These are phyloP conservation scores for Chlorencoelia australis DNA, from an alignment of 2,329 filamentous ascomycete genomes.

Conservation along the genomic window DNA sequence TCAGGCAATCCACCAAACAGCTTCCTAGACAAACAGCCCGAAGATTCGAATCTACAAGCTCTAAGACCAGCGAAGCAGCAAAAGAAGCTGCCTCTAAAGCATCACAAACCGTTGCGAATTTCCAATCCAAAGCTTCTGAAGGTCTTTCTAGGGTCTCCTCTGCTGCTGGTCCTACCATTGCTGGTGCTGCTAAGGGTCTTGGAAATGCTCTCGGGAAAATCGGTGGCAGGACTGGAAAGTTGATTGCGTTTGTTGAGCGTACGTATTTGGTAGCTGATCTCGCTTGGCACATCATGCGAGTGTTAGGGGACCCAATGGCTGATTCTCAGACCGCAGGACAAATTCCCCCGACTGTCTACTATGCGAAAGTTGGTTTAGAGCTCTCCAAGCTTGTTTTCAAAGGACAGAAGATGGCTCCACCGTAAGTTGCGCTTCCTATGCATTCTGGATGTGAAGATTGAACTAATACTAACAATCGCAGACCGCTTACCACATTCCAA, in stretches of 20 bases:
- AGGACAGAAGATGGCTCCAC: constrained; percentile 84
- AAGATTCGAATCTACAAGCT: constrained; percentile 50
- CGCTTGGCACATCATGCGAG: constrained; percentile 4
- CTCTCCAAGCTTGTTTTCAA: constrained; percentile 79
- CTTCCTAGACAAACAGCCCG: constrained; percentile 18
- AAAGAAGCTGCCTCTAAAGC: constrained; percentile 35
- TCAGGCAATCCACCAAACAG: constrained; percentile 24
- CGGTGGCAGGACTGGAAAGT: constrained; percentile 72
- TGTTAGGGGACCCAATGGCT: constrained; percentile 17
- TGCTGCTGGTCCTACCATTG: constrained; percentile 68
- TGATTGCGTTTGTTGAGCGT: constrained; percentile 81
- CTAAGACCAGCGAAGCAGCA: constrained; percentile 36
- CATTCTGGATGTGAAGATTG: neutral
- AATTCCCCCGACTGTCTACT: constrained; percentile 82
- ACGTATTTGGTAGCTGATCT: constrained; percentile 33
- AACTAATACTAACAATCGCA: constrained; percentile 29
- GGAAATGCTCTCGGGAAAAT: constrained; percentile 60
- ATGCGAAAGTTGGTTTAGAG: constrained; percentile 81
- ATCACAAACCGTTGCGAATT: constrained; percentile 34
- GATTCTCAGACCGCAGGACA: constrained; percentile 46
- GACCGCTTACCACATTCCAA: constrained; percentile 74
- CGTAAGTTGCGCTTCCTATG: constrained; percentile 52
- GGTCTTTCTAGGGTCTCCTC: constrained; percentile 74
- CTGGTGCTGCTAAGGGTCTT: constrained; percentile 59
- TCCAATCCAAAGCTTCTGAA: constrained; percentile 60